These are phyloP conservation scores for Colletotrichum incanum DNA, from an alignment of 2,329 filamentous ascomycete species.

Conservation along the genomic window DNA sequence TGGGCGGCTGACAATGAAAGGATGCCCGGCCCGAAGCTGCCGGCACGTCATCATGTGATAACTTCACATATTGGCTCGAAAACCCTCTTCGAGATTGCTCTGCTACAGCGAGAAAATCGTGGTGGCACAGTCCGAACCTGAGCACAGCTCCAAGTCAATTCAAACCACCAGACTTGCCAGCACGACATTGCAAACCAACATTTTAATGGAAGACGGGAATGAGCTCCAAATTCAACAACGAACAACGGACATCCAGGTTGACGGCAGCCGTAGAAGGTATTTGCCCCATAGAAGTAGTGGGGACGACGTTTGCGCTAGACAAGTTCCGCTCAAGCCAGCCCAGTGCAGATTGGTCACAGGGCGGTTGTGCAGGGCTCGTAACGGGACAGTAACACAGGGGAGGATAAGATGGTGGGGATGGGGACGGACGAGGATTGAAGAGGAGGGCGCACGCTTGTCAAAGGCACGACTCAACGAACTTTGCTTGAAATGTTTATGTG, in stretches of 20 bases:
- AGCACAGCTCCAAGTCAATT: no score
- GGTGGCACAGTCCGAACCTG: no score
- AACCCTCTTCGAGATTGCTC: background rate
- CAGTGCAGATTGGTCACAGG: constrained; percentile 33
- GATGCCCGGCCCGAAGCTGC: background rate
- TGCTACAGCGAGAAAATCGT: background rate
- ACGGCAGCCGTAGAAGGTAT: constrained; percentile 13
- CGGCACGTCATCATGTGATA: background rate
- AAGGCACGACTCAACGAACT: constrained; percentile 8
- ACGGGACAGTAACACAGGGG: constrained; percentile 11
- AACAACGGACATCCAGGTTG: constrained; percentile 24
- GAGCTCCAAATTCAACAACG: constrained; percentile 6
- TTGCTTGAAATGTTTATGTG: constrained; percentile 12
- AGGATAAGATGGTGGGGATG: constrained; percentile 7
- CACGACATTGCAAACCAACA: background rate
- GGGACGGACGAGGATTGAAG: background rate
- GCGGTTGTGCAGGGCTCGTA: constrained; percentile 24
- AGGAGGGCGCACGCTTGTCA: constrained; percentile 11
- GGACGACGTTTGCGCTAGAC: constrained; percentile 31
- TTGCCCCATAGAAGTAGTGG: constrained; percentile 27
- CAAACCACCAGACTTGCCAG: background rate
- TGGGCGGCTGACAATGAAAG: background rate
- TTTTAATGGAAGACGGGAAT: background rate
- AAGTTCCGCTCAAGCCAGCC: constrained; percentile 20
- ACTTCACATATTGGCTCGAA: background rate